Evolutionary conservation across 805 yeast genomes (phyloP), one percentile per base, ranked within the genome.

Genomic region (Yarrowia sp.): DNA sequence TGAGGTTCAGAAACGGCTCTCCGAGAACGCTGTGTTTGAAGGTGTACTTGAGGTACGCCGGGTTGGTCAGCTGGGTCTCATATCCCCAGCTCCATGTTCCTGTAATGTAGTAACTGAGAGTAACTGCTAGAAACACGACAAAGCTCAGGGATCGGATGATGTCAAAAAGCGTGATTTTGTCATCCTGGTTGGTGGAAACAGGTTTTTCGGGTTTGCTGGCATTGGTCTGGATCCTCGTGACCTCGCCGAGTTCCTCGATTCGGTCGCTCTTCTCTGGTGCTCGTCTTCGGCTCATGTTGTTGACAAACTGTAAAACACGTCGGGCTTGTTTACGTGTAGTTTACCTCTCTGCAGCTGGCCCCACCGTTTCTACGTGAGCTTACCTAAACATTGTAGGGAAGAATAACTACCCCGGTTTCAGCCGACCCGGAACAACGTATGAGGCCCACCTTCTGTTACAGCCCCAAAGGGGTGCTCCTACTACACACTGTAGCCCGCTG

Each of bases 21-120:
- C 65, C 28, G 33, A 44, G 35, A 18, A 67, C 58, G 18, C 60
- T 62, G 33, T 66, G 58, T 28, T 70, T 35, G 39, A 70, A 47
- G 9, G 69, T 22, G 67, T 72, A 77, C 51, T 72, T 67, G 51
- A 81, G 70, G 69, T 80, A 88, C 6, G 78, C 66, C 2, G 76
- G 73, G 70, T 83, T 79, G 14, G 80, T 66, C 76, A 80, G 80
- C 68, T 78, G 78, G 0, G 88, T 87, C 3, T 79, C 73, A 71
- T 82, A 80, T 6, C 89, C 88, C 91, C 91, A 87, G 0, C 84
- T 78, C 3, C 81, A 65, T 0, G 87, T 73, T 1, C 82, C 80
- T 0, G 92, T 88, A 67, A 86, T 78, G 76, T 80, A 79, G 75
- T 83, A 86, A 0, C 90, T 86, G 2, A 82, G 69, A 1, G 81